Base-by-base conservation (phyloP, 1,139 yeast genomes). In the Candida neerlandica region DNA sequence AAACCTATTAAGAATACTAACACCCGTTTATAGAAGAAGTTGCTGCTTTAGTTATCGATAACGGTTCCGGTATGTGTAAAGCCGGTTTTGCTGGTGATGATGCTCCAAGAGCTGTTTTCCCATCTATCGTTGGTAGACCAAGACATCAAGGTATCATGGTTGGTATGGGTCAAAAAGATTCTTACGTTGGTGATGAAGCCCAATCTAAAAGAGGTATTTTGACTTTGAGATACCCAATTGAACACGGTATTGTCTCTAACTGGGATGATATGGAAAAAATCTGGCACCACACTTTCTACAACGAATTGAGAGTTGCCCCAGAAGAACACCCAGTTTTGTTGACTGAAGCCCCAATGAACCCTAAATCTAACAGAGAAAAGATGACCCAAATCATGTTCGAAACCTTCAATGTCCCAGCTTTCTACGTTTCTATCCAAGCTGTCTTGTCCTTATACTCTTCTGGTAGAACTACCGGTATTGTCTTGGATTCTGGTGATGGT, bases 61-160 rank as follows among this genome's bases (percentile, higher is more conserved):
- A 94, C 81, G 99, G 99, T 83, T 94, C 99, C 73, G 99, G 99
- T 86, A 94, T 94, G 98, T 94, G 98, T 86, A 94, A 94, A 78
- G 98, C 98, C 95, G 99, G 99, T 81, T 94, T 92, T 77, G 99
- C 99, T 85, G 99, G 99, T 82, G 99, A 94, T 74, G 99, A 94
- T 81, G 98, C 99, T 61, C 99, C 99, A 74, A 89, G 97, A 80
- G 99, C 99, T 68, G 99, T 94, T 67, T 94, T 94, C 92, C 99
- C 99, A 70, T 94, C 99, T 58, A 94, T 94, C 72, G 99, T 94
- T 63, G 99, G 99, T 81, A 95, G 99, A 83, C 98, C 99, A 82
- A 94, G 97, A 86, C 99, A 94, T 78, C 98, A 94, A 80, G 99
- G 98, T 86, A 92, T 91, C 78, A 87, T 87, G 94, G 98, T 92